These are phyloP conservation scores for Zea luxurians DNA, from an alignment of 176 grass and related monocot genomes.

Conservation along the genomic window DNA sequence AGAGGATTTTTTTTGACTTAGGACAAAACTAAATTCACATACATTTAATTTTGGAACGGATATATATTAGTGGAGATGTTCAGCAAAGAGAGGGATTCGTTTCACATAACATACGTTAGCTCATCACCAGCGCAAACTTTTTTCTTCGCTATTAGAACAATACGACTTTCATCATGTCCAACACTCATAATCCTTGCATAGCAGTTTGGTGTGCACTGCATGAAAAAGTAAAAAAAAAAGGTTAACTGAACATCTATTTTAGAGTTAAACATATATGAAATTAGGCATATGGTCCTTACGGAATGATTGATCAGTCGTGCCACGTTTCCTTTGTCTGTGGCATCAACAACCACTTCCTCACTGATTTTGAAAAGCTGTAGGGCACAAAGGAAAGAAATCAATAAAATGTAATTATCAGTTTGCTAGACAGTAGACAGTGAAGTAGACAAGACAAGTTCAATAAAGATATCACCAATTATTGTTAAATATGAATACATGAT, in stretches of 20 bases:
- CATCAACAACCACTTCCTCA: slow-evolving; percentile 98
- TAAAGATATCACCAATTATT: slow-evolving; percentile 28
- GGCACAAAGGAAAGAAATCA: slow-evolving; percentile 12
- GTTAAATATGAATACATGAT: slow-evolving; percentile 13
- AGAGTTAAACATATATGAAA: not conserved
- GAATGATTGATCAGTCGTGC: slow-evolving; percentile 97
- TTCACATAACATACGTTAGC: slow-evolving; percentile 63
- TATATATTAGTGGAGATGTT: not conserved
- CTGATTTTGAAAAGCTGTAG: slow-evolving; percentile 98
- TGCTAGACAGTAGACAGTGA: not conserved
- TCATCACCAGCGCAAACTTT: slow-evolving; percentile 86
- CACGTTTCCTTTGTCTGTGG: slow-evolving; percentile 94
- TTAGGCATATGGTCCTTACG: slow-evolving; percentile 50
- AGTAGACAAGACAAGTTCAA: slow-evolving; percentile 17
- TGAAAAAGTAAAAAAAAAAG: slow-evolving; percentile 12
- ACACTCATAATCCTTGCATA: slow-evolving; percentile 99
- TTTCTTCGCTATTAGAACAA: slow-evolving; percentile 93
- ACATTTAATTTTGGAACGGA: not conserved
- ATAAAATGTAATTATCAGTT: slow-evolving; percentile 4
- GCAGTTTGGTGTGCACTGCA: slow-evolving; percentile 94
- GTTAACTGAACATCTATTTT: slow-evolving; percentile 12
- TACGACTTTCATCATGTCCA: slow-evolving; percentile 89
- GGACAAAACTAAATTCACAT: not conserved
- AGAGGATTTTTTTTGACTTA: not conserved
- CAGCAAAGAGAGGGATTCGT: slow-evolving; percentile 12